phyloP scores from a whole-genome alignment of 495 filamentous ascomycete species.

The Xylaria cubensis region DNA sequence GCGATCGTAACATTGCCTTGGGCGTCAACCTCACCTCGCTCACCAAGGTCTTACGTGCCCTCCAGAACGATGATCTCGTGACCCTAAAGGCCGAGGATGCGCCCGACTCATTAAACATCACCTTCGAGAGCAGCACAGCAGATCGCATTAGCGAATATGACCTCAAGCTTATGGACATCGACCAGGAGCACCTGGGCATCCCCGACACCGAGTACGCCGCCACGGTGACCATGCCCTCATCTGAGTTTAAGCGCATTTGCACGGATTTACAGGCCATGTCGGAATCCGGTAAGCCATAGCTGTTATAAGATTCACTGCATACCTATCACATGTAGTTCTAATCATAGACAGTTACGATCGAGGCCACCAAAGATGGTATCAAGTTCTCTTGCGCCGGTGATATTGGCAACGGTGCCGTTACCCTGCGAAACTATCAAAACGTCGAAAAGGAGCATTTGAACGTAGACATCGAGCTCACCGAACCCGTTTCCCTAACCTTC shows the following conservation, averaged over 20 bases:
- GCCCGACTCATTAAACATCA: conserved; percentile 91
- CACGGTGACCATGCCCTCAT: conserved; percentile 83
- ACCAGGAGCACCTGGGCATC: conserved; percentile 98
- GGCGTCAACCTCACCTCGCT: conserved; percentile 96
- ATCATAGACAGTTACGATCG: conserved; percentile 76
- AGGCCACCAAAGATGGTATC: conserved; percentile 95
- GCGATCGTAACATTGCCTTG: conserved; percentile 97
- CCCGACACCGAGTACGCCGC: conserved; percentile 98
- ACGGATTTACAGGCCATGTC: conserved; percentile 88
- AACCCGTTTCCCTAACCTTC: conserved; percentile 96
- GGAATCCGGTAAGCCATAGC: conserved; percentile 77
- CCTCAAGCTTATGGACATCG: conserved; percentile 99
- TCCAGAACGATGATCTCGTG: conserved; percentile 92
- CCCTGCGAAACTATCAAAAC: conserved; percentile 85
- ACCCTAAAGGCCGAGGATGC: conserved; percentile 98
- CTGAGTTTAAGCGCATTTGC: conserved; percentile 95
- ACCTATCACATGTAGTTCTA: conserved; percentile 1
- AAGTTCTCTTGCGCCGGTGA: conserved; percentile 95
- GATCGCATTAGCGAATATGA: conserved; percentile 97
- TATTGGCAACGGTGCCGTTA: conserved; percentile 93
- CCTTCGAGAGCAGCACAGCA: conserved; percentile 89
- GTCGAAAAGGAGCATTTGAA: conserved; percentile 89
- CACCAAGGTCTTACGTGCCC: conserved; percentile 94
- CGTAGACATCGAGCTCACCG: conserved; percentile 86
- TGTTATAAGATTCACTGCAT: not conserved